phyloP scores from a whole-genome alignment of 441 rosid genomes.

The Erodium moschatum region DNA sequence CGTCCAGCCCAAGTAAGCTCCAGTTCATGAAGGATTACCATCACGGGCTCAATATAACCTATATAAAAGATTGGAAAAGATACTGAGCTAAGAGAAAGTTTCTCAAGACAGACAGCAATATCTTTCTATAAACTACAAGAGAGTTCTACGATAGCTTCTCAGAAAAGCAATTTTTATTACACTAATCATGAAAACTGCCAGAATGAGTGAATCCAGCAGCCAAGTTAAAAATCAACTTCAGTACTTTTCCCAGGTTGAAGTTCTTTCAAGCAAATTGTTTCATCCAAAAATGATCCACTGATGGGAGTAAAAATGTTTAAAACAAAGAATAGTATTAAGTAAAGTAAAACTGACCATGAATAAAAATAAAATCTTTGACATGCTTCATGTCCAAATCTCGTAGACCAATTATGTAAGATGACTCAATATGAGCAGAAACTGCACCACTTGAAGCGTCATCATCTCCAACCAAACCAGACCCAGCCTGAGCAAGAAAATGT shows the following conservation, averaged over 20 bases:
- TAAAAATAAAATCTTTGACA: conserved; percentile 85
- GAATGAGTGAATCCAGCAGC: conserved; percentile 1
- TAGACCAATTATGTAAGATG: conserved; percentile 75
- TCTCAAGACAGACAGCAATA: conserved; percentile 1
- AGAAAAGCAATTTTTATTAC: background rate
- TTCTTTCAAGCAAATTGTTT: conserved; percentile 8
- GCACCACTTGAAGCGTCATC: conserved; percentile 67
- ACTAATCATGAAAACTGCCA: background rate
- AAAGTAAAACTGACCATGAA: conserved; percentile 58
- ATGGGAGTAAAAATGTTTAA: background rate
- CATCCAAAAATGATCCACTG: background rate
- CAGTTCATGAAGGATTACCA: conserved; percentile 92
- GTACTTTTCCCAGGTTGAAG: background rate
- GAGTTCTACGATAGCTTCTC: background rate
- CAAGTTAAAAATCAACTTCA: background rate
- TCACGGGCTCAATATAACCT: conserved; percentile 98
- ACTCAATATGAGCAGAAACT: conserved; percentile 61
- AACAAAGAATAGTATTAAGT: conserved; percentile 13
- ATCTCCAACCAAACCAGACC: conserved; percentile 84
- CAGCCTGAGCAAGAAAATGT: conserved; percentile 38
- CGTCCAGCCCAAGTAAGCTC: conserved; percentile 99
- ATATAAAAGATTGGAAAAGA: conserved; percentile 22
- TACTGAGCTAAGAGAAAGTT: conserved; percentile 20
- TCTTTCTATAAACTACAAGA: background rate
- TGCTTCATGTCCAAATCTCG: conserved; percentile 89